Base-by-base conservation (phyloP, 306 rosid species). In the Mimosa bimucronata region DNA sequence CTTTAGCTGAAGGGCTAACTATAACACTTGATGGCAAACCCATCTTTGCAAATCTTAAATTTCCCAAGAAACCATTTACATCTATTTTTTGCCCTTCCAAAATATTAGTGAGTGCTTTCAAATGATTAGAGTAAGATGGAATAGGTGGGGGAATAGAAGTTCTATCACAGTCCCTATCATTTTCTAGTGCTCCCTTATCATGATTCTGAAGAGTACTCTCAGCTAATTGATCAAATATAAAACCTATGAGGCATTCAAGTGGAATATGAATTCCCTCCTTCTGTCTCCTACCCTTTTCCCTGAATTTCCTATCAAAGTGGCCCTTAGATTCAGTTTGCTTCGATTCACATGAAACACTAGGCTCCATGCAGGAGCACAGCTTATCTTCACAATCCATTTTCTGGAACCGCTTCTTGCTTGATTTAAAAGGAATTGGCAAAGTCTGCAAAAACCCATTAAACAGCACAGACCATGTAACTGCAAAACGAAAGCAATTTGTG, bases 31-130 rank as follows among this genome's bases (percentile, higher is more conserved):
- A 85, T 61, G 97, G 97, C 82, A 91, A 90, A 48, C 98, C 99
- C 25, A 96, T 93, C 86, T 89, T 93, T 23, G 99, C 99, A 86
- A 96, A 96, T 79, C 82, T 89, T 85, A 93, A 85, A 84, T 93
- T 91, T 78, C 99, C 98, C 60, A 93, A 85, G 83, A 96, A 90
- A n/a, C 88, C 92, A 84, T 92, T 89, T 26, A 90, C 93, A 80
- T 89, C 84, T 19, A 89, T 90, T 67, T 83, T 90, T 53, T 88
- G 90, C 76, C 88, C 92, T 73, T 96, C 98, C 85, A 91, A 73
- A 79, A 91, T 83, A 48, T 82, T 81, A 68, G 91, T 55, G 23
- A 93, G 75, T 18, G 80, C 89, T 86, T 83, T 86, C 72, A 91
- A 80, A 83, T 89, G 90, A 83, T 90, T 90, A 83, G 87, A 66